phyloP scores from a whole-genome alignment of 345 rosid genomes.

The Aurinia saxatilis region DNA sequence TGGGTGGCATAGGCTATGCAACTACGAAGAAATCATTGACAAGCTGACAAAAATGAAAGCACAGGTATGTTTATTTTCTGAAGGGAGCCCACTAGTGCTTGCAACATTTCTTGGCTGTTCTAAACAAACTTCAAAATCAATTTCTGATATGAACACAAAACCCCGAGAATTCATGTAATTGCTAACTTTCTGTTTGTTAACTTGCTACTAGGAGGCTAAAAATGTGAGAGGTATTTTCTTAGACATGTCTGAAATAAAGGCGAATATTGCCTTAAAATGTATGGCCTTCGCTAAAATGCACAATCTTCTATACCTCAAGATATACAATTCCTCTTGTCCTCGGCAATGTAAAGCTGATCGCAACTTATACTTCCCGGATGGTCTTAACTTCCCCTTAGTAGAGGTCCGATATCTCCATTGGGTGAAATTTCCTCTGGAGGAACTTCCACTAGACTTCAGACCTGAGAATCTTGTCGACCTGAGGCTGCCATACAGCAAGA shows the following conservation, averaged over 20 bases:
- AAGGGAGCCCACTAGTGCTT: not conserved
- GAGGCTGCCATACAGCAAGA: not conserved
- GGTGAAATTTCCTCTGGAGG: constrained; percentile 8
- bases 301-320: constrained; percentile 23
- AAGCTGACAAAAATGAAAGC: not conserved
- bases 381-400: not conserved
- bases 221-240: constrained; percentile 25
- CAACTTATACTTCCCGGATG: not conserved
- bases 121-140: too few species aligned
- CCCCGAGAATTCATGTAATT: not conserved
- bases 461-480: constrained; percentile 6
- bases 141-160: too few species aligned
- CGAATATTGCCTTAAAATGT: too few species aligned
- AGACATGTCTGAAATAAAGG: too few species aligned
- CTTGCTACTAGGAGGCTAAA: too few species aligned
- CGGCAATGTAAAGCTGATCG: not conserved
- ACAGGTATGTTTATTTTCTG: not conserved
- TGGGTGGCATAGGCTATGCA: not conserved
- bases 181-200: too few species aligned
- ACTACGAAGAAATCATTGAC: not conserved
- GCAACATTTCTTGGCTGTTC: not conserved
- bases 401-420: constrained; percentile 15
- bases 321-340: constrained; percentile 4
- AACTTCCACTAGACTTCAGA: constrained; percentile 11
- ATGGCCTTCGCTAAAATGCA: constrained; percentile 12